Base-by-base conservation (phyloP, 371 early-diverging fungal genomes). In the Vairimorpha ceranae region DNA sequence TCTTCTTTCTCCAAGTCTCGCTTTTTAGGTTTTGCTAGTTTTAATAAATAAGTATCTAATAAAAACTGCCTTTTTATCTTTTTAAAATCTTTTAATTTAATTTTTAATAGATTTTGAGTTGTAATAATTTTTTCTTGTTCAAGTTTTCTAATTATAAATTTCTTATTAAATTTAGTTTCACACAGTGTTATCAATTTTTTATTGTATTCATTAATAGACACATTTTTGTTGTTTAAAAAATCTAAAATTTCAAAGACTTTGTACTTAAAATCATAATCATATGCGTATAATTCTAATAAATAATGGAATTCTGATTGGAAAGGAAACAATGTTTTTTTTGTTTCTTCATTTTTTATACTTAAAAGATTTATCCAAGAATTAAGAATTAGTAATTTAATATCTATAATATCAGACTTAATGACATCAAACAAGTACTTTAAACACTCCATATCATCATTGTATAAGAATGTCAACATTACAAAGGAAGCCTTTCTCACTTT, bases 401-500 rank as follows among this genome's bases (percentile, higher is more conserved):
- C 23, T n/a, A 35, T 43, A 1, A 45, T 36, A 29, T 70, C 76
- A 10, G 59, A 23, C 30, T n/a, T 32, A 0, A 63, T 2, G 27
- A 70, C 48, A 10, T 52, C 23, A 12, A 72, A 35, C 4, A 59
- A 35, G 19, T 32, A 27, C 1, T 48, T 29, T 19, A 77, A 25
- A 8, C 12, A 48, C 0, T 72, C 73, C 25, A 33, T 1, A 30
- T 36, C 33, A 1, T 43, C 36, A 36, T 73, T 35, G 58, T 54
- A 67, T 25, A 80, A 33, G 10, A 77, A 4, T 27, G 80, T 58
- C 2, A 84, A 36, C n/a, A 59, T 65, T 54, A 83, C 82, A 35
- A 79, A 64, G 17, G 85, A 83, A 33, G 79, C 74, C 41, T 81
- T 35, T 65, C 85, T 73, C 4, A 84, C 74, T 36, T 71, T 68